A percentile compares a stretch with the other conserved stretches of the same genome.
phyloP scores from a whole-genome alignment of 1,139 yeast species.

The Scheffersomyces insectosa region DNA sequence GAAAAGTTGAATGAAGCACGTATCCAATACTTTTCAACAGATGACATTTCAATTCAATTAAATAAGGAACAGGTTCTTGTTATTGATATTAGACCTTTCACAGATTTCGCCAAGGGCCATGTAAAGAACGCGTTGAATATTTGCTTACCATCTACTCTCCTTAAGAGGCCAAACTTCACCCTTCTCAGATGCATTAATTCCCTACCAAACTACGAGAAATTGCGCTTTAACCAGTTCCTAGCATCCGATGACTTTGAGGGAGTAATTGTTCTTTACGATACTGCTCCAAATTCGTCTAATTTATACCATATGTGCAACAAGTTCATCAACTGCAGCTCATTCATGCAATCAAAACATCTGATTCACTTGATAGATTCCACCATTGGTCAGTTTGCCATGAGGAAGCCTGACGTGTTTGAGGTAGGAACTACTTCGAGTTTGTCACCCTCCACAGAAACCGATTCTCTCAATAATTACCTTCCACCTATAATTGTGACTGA shows the following conservation, averaged over 20 bases:
- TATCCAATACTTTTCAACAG: slow-evolving; percentile 5
- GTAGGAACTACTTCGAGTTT: slow-evolving; percentile 7
- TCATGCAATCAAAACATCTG: slow-evolving; percentile 25
- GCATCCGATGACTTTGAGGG: slow-evolving; percentile 7
- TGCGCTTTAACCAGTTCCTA: slow-evolving; percentile 19
- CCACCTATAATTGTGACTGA: not conserved
- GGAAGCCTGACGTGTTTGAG: slow-evolving; percentile 20
- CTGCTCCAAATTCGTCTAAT: slow-evolving; percentile 33
- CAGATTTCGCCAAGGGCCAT: slow-evolving; percentile 56
- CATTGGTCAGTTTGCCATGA: slow-evolving; percentile 26
- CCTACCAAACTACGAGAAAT: slow-evolving; percentile 47
- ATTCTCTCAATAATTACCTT: not conserved
- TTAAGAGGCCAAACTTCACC: slow-evolving; percentile 67
- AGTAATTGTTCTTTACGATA: slow-evolving; percentile 32
- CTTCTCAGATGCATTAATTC: slow-evolving; percentile 58
- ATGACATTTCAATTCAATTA: slow-evolving; percentile 3
- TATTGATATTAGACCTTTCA: slow-evolving; percentile 71
- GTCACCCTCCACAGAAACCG: slow-evolving; percentile 6
- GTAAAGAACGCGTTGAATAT: slow-evolving; percentile 62
- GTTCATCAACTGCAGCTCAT: slow-evolving; percentile 35
- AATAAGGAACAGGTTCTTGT: slow-evolving; percentile 29
- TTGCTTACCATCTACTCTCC: slow-evolving; percentile 75
- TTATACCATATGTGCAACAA: slow-evolving; percentile 51
- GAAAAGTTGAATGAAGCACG: slow-evolving; percentile 7
- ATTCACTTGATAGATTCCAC: slow-evolving; percentile 36